phyloP scores from a whole-genome alignment of 192 early-diverging fungal genomes.

The Podila minutissima region DNA sequence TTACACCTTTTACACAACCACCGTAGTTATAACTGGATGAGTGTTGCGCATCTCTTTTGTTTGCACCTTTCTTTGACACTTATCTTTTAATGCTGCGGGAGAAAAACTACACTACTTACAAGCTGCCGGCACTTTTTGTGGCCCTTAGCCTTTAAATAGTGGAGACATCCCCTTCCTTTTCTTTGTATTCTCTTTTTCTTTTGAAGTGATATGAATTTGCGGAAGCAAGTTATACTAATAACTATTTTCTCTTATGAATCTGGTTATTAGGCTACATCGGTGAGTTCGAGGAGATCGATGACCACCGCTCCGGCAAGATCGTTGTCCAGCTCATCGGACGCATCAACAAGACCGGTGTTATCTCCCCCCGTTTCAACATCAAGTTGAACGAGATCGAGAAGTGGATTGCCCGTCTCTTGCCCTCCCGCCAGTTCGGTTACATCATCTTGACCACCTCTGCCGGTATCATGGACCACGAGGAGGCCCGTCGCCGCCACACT shows the following conservation, averaged over 20 bases:
- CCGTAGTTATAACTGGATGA: slow-evolving; percentile 82
- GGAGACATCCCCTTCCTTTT: slow-evolving; percentile 26
- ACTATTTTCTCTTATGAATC: background rate
- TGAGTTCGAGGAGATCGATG: slow-evolving; percentile 98
- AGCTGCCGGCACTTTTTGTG: slow-evolving; percentile 51
- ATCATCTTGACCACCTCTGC: slow-evolving; percentile 90
- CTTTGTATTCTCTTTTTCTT: slow-evolving; percentile 14
- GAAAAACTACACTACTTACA: slow-evolving; percentile 64
- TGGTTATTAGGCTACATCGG: slow-evolving; percentile 89
- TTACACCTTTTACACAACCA: slow-evolving; percentile 7
- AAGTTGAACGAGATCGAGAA: slow-evolving; percentile 94
- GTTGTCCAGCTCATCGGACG: slow-evolving; percentile 98
- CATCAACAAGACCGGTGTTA: slow-evolving; percentile 99
- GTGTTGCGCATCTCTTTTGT: slow-evolving; percentile 56
- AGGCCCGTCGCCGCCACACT: slow-evolving; percentile 95
- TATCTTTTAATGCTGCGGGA: slow-evolving; percentile 83
- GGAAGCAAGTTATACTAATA: background rate
- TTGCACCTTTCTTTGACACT: slow-evolving; percentile 40
- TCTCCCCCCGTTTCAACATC: slow-evolving; percentile 98
- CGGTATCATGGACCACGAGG: slow-evolving; percentile 99
- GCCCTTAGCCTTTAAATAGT: slow-evolving; percentile 50
- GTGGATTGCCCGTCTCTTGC: slow-evolving; percentile 96
- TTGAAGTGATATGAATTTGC: background rate
- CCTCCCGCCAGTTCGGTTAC: slow-evolving; percentile 99
- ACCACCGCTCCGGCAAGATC: slow-evolving; percentile 98